phyloP scores from a whole-genome alignment of 306 rosid species.

The Styphnolobium japonicum region DNA sequence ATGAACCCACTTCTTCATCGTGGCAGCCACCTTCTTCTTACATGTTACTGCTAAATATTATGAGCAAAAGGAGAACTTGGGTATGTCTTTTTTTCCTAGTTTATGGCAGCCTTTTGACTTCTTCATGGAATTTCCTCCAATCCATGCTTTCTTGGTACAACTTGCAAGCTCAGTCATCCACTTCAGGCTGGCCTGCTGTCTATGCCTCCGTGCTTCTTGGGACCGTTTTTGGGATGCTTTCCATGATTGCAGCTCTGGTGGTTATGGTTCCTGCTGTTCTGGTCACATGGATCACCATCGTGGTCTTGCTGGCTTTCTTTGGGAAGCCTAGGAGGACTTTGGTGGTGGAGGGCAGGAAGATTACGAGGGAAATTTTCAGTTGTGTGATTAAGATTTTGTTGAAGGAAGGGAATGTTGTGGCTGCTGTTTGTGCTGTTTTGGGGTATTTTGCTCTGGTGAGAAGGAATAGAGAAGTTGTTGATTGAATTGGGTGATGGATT shows the following conservation, averaged over 20 bases:
- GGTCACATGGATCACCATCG: slow-evolving; percentile 88
- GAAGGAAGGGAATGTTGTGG: slow-evolving; percentile 87
- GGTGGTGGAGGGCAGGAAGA: slow-evolving; percentile 87
- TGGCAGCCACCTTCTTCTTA: slow-evolving; percentile 39
- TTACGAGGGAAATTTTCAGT: slow-evolving; percentile 64
- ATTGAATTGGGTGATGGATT: neutral
- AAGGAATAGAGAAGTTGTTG: slow-evolving; percentile 42
- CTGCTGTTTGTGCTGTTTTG: slow-evolving; percentile 84
- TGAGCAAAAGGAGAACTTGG: slow-evolving; percentile 93
- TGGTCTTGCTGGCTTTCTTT: slow-evolving; percentile 81
- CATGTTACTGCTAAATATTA: slow-evolving; percentile 41
- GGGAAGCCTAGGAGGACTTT: slow-evolving; percentile 70
- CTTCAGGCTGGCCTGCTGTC: slow-evolving; percentile 78
- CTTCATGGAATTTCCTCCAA: slow-evolving; percentile 71
- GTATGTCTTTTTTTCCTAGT: slow-evolving; percentile 56
- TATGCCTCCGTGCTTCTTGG: slow-evolving; percentile 89
- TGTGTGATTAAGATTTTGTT: slow-evolving; percentile 69
- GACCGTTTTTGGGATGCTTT: slow-evolving; percentile 63
- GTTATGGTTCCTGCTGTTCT: slow-evolving; percentile 74
- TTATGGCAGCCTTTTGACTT: slow-evolving; percentile 50
- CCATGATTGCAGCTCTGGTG: slow-evolving; percentile 81
- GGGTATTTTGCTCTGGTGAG: slow-evolving; percentile 72
- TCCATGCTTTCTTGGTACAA: slow-evolving; percentile 73
- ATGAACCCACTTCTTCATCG: slow-evolving; percentile 28
- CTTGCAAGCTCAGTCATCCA: slow-evolving; percentile 35